Evolutionary conservation across 495 filamentous ascomycete genomes (phyloP).

Genomic region (Parathielavia hyrcaniae): DNA sequence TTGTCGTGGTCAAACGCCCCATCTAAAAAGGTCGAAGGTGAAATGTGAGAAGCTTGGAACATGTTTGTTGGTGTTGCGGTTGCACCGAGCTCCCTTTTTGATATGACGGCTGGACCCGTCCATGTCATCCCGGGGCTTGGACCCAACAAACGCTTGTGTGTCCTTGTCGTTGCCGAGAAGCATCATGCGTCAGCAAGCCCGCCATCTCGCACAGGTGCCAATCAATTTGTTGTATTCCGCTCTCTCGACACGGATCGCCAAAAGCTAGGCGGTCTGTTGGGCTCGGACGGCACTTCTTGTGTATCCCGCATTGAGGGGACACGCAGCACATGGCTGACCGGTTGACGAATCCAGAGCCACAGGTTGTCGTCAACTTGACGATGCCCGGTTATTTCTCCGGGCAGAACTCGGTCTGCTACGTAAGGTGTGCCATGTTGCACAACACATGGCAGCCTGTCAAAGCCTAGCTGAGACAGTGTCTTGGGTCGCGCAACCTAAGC

Average conservation of each 20-base stretch:
- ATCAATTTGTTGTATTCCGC: too few species aligned
- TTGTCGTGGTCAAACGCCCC: background rate
- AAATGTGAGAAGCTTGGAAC: background rate
- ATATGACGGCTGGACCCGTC: too few species aligned
- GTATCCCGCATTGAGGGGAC: background rate
- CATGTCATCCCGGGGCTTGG: background rate
- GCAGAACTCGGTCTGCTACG: background rate
- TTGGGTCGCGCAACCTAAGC: slow-evolving; percentile 11
- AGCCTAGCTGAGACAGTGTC: slow-evolving; percentile 5
- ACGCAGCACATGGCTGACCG: background rate
- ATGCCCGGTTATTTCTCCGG: too few species aligned
- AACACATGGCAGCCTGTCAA: slow-evolving; percentile 13
- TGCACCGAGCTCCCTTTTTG: background rate
- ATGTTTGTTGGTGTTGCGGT: background rate
- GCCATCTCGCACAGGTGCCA: too few species aligned
- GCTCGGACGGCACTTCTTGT: slow-evolving; percentile 16
- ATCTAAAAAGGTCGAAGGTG: background rate
- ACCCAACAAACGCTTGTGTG: too few species aligned
- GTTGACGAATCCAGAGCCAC: too few species aligned
- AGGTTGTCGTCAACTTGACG: too few species aligned
- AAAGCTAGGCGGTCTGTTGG: background rate
- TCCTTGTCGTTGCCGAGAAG: too few species aligned
- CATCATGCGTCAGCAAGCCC: too few species aligned
- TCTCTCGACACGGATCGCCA: background rate
- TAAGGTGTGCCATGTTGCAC: background rate